Base-by-base conservation (phyloP, 768 basidiomycete species). In the Coprinellus micaceus region DNA sequence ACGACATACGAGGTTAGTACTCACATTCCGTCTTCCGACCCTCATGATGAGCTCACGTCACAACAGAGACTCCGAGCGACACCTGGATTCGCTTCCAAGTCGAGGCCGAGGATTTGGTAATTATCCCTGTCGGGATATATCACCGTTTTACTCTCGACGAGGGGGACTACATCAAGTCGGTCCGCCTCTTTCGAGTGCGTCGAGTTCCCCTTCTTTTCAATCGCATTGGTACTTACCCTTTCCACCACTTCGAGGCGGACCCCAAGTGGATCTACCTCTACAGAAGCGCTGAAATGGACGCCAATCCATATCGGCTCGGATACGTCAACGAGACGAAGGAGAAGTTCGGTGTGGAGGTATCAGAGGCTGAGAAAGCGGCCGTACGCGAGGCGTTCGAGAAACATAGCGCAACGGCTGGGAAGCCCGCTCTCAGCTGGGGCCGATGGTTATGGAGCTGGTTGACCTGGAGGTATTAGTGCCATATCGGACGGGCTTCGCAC, bases 121-220 rank as follows among this genome's bases (percentile, higher is more conserved):
- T 97, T 52, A 70, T 97, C 36, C 95, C 94, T 1, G 82, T 90
- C 15, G 94, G 93, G 0, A 93, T 95, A 63, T 97, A 94, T 70
- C 94, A 98, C 72, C 88, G 94, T 37, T 98, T 97, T 75, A 95
- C 91, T 0, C 82, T 96, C 19, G 93, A 96, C 66, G 79, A 83
- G 58, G 72, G 65, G 47, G 83, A 96, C 69, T 73, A 74, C 36
- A 85, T 94, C 71, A 83, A 85, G 60, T 88, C 88, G 0, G 74
- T 93, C 68, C 79, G 93, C 11, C 75, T 96, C 53, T 96, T 95
- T 83, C 82, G 93, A 81, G 91, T 83, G 56, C 30, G 71, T 58
- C n/a, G n/a, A n/a, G n/a, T n/a, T n/a, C 21, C 19, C 45, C 45
- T 49, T 13, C 43, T 19, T 40, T 22, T 15, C 24, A 41, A 7